Evolutionary conservation across 2,329 filamentous ascomycete species (phyloP), one percentile per base, ranked within the genome.

Genomic region (Fusarium goolgardi): DNA sequence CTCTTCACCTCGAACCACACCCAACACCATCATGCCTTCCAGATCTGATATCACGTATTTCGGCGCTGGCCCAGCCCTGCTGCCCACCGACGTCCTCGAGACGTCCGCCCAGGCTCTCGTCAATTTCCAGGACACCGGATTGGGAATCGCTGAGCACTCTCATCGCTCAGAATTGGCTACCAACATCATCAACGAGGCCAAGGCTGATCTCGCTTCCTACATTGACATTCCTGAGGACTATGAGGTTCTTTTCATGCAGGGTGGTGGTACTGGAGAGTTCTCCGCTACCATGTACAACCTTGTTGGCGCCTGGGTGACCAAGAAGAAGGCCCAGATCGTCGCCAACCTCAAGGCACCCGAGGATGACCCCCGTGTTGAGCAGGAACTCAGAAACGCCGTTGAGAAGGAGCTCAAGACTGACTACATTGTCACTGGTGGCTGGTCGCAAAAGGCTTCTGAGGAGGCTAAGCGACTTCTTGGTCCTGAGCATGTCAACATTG

Each of bases 391-490:
- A 63, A 84, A 85, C 64, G 86, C 88, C 54, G 85, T 94, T 8
- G 84, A 90, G 51, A 82, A 87, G 57, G 87, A 95, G 61, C 82
- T 97, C 71, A 91, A 90, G 81, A 78, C 96, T 43, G 95, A 98
- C 80, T 98, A 97, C 80, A 81, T 97, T 45, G 88, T 97, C 55
- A 97, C 95, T 5, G 95, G 95, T 55, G 89, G 90, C 55, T 98
- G 94, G 81, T 96, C 92, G 20, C 83, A 93, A 70, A 97, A 98
- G 81, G 94, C 94, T 15, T 90, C 88, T 35, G 90, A 94, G 77
- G 95, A 98, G 81, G 94, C 92, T 6, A 84, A 85, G 59, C 86
- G 94, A 55, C 83, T 98, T 12, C 78, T 97, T 4, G 94, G 95
- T 21, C 79, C 89, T 3, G 88, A 94, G 76, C 84, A 91, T 70